A percentile compares a stretch with the other conserved stretches of the same genome.
These are phyloP conservation scores for Arthrobotrys megalospora DNA, from an alignment of 2,329 filamentous ascomycete genomes.

Conservation along the genomic window DNA sequence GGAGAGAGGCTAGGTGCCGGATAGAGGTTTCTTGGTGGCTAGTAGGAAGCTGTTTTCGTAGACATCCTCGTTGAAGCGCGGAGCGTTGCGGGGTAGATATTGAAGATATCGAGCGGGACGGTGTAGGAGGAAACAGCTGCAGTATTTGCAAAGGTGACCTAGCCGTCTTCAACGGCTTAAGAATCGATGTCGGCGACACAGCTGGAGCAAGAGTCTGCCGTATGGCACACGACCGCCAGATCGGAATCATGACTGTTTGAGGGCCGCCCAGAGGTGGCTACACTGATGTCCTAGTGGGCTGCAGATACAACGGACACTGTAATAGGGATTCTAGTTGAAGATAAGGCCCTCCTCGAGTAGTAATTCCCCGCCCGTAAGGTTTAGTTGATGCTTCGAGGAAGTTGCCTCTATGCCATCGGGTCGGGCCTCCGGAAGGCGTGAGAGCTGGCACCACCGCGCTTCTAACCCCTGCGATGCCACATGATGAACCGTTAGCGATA, in stretches of 20 bases:
- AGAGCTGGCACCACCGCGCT: neutral
- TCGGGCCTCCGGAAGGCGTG: neutral
- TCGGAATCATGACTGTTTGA: constrained; percentile 24
- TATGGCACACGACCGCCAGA: constrained; percentile 40
- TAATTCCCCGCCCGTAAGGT: neutral
- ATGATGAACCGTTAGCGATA: neutral
- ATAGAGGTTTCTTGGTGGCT: neutral
- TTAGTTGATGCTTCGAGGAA: neutral
- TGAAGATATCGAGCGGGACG: constrained; percentile 32
- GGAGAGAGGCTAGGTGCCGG: constrained; percentile 35
- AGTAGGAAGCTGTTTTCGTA: neutral
- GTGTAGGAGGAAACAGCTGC: neutral
- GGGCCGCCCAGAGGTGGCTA: neutral
- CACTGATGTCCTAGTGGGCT: neutral
- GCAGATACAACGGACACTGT: neutral
- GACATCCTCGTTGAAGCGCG: constrained; percentile 1
- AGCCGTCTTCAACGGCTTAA: constrained; percentile 11
- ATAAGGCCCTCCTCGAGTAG: neutral
- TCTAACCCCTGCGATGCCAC: neutral
- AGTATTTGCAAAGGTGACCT: constrained; percentile 10
- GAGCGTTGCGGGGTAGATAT: neutral
- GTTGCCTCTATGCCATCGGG: neutral
- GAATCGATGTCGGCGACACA: constrained; percentile 12
- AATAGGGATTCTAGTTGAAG: neutral
- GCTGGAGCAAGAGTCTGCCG: constrained; percentile 18